Base-by-base conservation (phyloP, 1,284 basidiomycete species). In the Sanghuangporus sanghuang region DNA sequence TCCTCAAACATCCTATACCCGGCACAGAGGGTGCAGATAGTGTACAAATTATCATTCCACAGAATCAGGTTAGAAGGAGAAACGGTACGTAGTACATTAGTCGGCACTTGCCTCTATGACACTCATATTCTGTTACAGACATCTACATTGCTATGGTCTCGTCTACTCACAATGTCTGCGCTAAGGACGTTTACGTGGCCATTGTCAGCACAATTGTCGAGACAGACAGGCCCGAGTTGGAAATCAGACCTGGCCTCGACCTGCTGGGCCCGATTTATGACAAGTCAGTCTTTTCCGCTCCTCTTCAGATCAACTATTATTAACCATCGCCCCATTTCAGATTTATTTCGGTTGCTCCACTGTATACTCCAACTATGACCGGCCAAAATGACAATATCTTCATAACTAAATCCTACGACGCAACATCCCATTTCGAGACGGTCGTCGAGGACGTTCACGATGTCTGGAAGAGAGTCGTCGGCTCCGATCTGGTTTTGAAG, bases 131-230 rank as follows among this genome's bases (percentile, higher is more conserved):
- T 18, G 40, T 18, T 56, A 2, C 69, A 98, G 96, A 99, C 79
- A 99, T 99, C 75, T 99, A 99, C 81, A 92, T 99, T 71, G 96
- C 97, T 7, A 92, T 93, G 80, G 95, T 99, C 55, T 99, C 96
- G 2, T 87, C 92, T 39, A 95, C 95, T 14, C 97, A 99, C 80
- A 98, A 98, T 71, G 95, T 99, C 68, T 96, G 95, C 69, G 93
- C 96, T 6, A 93, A 94, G 76, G 94, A 95, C 73, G 79, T 98
- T 67, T 96, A 95, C 76, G 86, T 99, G 69, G 97, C 95, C 38
- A 98, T 98, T 70, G 97, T 99, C 68, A 98, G 95, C 68, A 99
- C 97, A 38, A 93, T 99, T 69, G 96, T 99, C 60, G 97, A 99
- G 81, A 98, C 96, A 1, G 85, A 88, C 73, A 88, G 84, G 67